Conservation (phyloP, 1,284 basidiomycete species). For the Austroboletus novae-zelandiae region DNA sequence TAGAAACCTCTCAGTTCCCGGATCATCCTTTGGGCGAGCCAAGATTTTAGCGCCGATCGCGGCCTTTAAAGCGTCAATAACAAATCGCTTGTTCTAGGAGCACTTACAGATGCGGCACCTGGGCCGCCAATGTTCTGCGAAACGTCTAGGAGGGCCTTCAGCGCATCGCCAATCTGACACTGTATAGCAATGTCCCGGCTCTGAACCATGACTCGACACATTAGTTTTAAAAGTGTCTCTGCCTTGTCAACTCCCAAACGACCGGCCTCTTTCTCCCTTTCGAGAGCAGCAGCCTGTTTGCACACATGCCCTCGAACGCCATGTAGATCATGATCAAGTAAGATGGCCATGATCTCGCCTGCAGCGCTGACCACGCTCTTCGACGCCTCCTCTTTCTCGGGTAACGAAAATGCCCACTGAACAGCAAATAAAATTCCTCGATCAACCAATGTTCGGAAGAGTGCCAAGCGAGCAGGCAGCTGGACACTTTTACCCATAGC, state of each 20-base stretch:
- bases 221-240: slow-evolving; percentile 73
- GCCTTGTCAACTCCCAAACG: slow-evolving; percentile 59
- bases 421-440: slow-evolving; percentile 87
- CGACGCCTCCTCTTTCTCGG: slow-evolving; percentile 47
- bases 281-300: slow-evolving; percentile 71
- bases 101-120: slow-evolving; percentile 38
- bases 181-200: slow-evolving; percentile 87
- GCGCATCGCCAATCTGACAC: slow-evolving; percentile 87
- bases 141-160: slow-evolving; percentile 82
- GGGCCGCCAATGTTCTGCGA: slow-evolving; percentile 44
- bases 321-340: slow-evolving; percentile 91
- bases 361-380: slow-evolving; percentile 67
- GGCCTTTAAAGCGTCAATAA: slow-evolving; percentile 16
- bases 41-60: slow-evolving; percentile 42
- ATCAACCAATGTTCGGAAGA: slow-evolving; percentile 91
- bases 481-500: slow-evolving; percentile 97
- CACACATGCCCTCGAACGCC: slow-evolving; percentile 84
- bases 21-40: slow-evolving; percentile 73
- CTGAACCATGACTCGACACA: slow-evolving; percentile 74
- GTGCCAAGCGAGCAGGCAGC: slow-evolving; percentile 77
- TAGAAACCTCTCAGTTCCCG: slow-evolving; percentile 84
- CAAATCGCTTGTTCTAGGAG: neutral
- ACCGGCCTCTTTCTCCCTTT: slow-evolving; percentile 52
- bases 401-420: slow-evolving; percentile 78
- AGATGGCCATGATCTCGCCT: slow-evolving; percentile 83